These are phyloP conservation scores for Solanum sparsipilum DNA, from an alignment of 257 asterid genomes.

Conservation along the genomic window DNA sequence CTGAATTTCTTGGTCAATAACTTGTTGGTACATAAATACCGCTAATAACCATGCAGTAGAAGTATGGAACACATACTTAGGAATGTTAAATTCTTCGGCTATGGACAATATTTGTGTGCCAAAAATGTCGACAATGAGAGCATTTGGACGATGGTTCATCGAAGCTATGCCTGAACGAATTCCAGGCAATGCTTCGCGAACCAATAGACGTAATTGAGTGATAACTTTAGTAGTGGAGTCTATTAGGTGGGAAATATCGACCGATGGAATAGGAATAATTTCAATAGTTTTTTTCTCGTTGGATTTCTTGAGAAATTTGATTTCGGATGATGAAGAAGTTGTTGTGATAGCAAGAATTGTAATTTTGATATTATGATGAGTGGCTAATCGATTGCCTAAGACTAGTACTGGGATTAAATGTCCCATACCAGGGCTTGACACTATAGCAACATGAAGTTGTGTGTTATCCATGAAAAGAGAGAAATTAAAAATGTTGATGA, in stretches of 20 bases:
- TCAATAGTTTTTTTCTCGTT: background rate
- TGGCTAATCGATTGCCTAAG: conserved; percentile 6
- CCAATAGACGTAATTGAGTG: background rate
- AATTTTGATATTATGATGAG: background rate
- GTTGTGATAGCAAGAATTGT: conserved; percentile 11
- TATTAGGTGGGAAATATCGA: background rate
- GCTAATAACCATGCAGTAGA: conserved; percentile 4
- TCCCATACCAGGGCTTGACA: conserved; percentile 17
- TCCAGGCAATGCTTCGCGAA: background rate
- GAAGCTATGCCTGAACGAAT: background rate
- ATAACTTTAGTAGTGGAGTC: background rate
- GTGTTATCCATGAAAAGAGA: background rate
- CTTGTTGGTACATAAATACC: background rate
- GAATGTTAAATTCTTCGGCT: conserved; percentile 4
- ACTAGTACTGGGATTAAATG: conserved; percentile 11
- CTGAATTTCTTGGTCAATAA: conserved; percentile 1
- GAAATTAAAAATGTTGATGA: background rate
- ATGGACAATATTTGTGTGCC: background rate
- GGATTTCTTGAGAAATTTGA: background rate
- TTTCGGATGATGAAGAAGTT: background rate
- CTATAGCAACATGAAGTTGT: conserved; percentile 13
- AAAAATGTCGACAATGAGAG: conserved; percentile 6
- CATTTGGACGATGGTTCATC: background rate
- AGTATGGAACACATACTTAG: background rate
- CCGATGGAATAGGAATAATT: background rate